Base-by-base conservation (phyloP, 768 basidiomycete genomes). In the Boletus pseudopeckii region DNA sequence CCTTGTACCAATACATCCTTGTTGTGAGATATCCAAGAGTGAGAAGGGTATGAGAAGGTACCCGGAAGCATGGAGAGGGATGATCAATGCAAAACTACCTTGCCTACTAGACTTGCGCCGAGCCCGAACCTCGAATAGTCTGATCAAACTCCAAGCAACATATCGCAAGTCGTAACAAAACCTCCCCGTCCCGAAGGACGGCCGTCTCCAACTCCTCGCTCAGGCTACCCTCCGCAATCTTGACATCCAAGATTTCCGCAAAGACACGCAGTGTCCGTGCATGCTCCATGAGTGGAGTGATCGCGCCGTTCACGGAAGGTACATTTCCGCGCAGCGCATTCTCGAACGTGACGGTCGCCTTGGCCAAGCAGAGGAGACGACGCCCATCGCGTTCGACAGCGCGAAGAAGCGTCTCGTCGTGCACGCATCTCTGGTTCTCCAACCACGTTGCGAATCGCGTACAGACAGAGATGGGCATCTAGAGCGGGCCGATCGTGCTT, bases 341-440 rank as follows among this genome's bases (percentile, higher is more conserved):
- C 49, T 69, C 54, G 22, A 70, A 62, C 52, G 17, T 39, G 50
- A 65, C 30, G n/a, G 50, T 45, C 45, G 54, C 54, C 7, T 22
- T 54, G 11, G 63, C 68, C 24, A 67, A 14, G 24, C 48, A 43
- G 24, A 69, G 53, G 18, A 67, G 46, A 9, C 32, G 33, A 1
- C 32, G 22, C 0, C 59, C 65, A 10, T 67, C 65, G 0, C 65
- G 65, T 37, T 67, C 65, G 48, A 69, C n/a, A 9, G 67, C 62
- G 5, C 38, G 28, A 6, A 45, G 7, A 2, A 67, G 37, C 18
- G 10, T 14, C 0, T 38, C 55, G 11, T 36, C 45, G 0, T 48
- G 26, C 44, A 55, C 52, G 44, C n/a, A 55, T 0, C 0, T 50
- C 5, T 63, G 55, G 5, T 7, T 51, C 30, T 64, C 62, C 1